A percentile compares a stretch with the other conserved stretches of the same genome.
Conservation (phyloP, 73 alveolate genomes). For the Symbiodinium natans region DNA sequence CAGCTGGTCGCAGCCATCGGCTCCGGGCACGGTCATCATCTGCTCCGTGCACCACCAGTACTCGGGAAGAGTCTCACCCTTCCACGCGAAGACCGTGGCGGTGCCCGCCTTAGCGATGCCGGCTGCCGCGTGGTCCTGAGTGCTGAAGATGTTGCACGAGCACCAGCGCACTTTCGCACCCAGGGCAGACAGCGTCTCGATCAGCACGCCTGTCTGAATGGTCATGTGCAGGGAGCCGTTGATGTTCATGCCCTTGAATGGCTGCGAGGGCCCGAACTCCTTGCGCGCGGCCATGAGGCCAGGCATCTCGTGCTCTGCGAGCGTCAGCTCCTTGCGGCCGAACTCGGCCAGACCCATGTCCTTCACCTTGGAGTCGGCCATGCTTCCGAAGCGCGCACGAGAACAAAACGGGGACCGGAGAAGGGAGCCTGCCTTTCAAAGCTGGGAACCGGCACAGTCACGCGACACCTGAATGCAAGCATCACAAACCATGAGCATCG, state of each 20-base stretch:
- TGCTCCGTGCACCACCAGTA: conserved; percentile 99
- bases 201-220: conserved; percentile 98
- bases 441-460: too few species aligned
- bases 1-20: conserved; percentile 97
- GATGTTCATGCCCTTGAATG: conserved; percentile 97
- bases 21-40: conserved; percentile 98
- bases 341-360: conserved; percentile 98
- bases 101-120: conserved; percentile 98
- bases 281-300: conserved; percentile 98
- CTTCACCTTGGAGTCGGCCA: conserved; percentile 96
- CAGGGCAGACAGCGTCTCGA: conserved; percentile 97
- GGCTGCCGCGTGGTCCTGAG: conserved; percentile 99
- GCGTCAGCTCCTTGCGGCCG: conserved; percentile 98
- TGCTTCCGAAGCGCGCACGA: neutral
- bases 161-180: conserved; percentile 99
- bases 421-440: neutral
- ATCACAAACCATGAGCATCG: too few species aligned
- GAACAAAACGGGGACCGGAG: neutral
- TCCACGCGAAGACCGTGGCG: conserved; percentile 99
- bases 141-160: conserved; percentile 98
- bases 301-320: conserved; percentile 99
- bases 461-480: too few species aligned
- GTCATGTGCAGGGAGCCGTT: conserved; percentile 99
- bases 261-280: conserved; percentile 97
- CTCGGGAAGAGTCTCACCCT: conserved; percentile 97